Evolutionary conservation across 257 asterid species (phyloP), one percentile per base, ranked within the genome.

Genomic region (Solanum bulbocastanum): DNA sequence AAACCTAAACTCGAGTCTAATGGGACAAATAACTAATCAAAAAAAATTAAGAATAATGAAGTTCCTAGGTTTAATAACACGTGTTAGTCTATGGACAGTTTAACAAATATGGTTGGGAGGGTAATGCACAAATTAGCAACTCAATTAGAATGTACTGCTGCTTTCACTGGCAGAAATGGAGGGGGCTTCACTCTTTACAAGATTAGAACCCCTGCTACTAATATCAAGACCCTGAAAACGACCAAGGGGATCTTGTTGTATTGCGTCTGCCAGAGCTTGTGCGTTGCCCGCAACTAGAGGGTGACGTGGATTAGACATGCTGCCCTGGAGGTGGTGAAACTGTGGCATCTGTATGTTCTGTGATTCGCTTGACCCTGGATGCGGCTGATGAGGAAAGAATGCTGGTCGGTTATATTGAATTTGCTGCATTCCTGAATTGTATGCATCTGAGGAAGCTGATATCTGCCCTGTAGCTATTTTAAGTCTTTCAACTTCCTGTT

Each of bases 401-500:
- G 92, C 84, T 0, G 95, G 87, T 78, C 91, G 95, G 88, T 89
- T 93, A 87, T 93, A 95, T 22, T 96, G 91, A 88, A 94, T 88
- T 83, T 95, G 96, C 86, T 95, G 96, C 96, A 94, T 92, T 83
- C 93, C 91, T 82, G 92, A 42, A 83, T 40, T 89, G 91, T 91
- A 94, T 6, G 93, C 87, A 15, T 96, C 99, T 30, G 98, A 90
- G 27, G 90, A 71, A 79, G 94, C 85, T 56, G 98, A 87, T 30
- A 93, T 90, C 86, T 96, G 98, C 87, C 98, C 98, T 0, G 98
- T 96, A 49, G 98, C 98, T 39, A 94, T 89, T 88, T 94, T 93
- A 36, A 96, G 94, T 85, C 98, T 92, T 65, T 94, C 98, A 35
- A 96, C 98, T 91, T 96, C 98, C 84, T 93, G 96, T 92, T 92